Base-by-base conservation (phyloP, 495 filamentous ascomycete species). In the Lasiosphaeriaceae sp. region DNA sequence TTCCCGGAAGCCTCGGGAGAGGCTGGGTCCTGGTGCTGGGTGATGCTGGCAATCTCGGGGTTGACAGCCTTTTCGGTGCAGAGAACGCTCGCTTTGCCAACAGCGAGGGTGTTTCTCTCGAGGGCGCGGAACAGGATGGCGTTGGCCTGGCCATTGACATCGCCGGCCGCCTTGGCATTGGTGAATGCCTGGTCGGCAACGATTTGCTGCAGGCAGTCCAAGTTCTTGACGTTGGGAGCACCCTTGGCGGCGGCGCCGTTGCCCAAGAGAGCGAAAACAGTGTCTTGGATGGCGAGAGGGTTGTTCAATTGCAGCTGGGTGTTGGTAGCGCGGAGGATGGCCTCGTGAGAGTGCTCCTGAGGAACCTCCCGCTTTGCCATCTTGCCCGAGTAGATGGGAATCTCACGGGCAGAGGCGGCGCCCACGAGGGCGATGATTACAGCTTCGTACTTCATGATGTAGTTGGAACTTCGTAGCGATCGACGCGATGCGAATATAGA, bases 151-250 rank as follows among this genome's bases (percentile, higher is more conserved):
- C 78, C 79, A 11, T 78, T 68, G 20, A 86, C 63, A 63, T 86
- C 81, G 29, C 74, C 74, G 47, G 80, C 81, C 4, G 71, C 84
- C 67, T 87, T 86, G 47, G 83, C 81, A 62, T 88, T 88, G 67
- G 85, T 86, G 68, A 87, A 86, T 60, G 85, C 85, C 67, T 84
- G 83, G 71, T 87, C 85, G 50, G 85, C 85, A 21, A 81, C 77
- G 49, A 80, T 83, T 68, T 86, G 83, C 65, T 87, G 83, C 20
- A 88, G 77, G 65, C 85, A 88, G 71, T 86, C 82, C 43, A 80
- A 57, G 62, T 86, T 80, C 21, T 73, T 64, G 58, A 87, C 82
- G 29, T 71, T 69, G 23, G 83, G 83, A 21, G 80, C 80, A 19
- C 84, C 85, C 7, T 64, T 57, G 20, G 76, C 74, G 17, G 80